phyloP scores from a whole-genome alignment of 139 green algal species.

The Chlorella vulgaris region DNA sequence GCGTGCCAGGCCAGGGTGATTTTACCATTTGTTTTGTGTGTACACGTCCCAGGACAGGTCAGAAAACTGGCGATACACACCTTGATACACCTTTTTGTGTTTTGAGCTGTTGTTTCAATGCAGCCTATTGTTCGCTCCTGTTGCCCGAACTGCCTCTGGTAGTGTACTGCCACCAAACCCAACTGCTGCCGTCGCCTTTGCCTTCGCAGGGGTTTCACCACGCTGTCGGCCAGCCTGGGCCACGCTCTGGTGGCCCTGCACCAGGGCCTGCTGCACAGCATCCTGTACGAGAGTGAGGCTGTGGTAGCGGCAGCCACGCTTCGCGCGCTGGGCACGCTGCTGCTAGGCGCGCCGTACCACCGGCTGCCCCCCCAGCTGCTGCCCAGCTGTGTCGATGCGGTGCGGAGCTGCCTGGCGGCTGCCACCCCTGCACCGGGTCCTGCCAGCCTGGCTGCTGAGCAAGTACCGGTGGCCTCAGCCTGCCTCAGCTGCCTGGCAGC shows the following conservation, averaged over 20 bases:
- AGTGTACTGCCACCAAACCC: no score
- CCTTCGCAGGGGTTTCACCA: conserved; percentile 61
- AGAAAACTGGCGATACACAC: no score
- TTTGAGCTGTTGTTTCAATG: no score
- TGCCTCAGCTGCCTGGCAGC: conserved; percentile 50
- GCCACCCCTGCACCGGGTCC: neutral
- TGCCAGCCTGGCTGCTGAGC: neutral
- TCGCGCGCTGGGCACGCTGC: conserved; percentile 58
- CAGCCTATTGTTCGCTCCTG: no score
- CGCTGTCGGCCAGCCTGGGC: conserved; percentile 67
- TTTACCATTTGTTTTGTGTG: no score
- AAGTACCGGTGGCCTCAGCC: conserved; percentile 1
- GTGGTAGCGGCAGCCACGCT: conserved; percentile 51
- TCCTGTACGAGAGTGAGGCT: conserved; percentile 30
- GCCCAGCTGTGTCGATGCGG: conserved; percentile 43
- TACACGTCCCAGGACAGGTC: no score
- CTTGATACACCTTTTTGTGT: no score
- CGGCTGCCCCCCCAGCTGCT: conserved; percentile 63
- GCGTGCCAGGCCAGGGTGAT: neutral
- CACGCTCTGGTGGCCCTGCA: conserved; percentile 52
- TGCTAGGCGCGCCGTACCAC: conserved; percentile 57
- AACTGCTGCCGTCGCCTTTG: neutral
- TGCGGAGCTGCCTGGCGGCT: conserved; percentile 44
- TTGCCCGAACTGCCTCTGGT: no score
- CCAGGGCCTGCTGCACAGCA: conserved; percentile 45